Base-by-base conservation (phyloP, 2,329 filamentous ascomycete species). In the Cercospora sp. region DNA sequence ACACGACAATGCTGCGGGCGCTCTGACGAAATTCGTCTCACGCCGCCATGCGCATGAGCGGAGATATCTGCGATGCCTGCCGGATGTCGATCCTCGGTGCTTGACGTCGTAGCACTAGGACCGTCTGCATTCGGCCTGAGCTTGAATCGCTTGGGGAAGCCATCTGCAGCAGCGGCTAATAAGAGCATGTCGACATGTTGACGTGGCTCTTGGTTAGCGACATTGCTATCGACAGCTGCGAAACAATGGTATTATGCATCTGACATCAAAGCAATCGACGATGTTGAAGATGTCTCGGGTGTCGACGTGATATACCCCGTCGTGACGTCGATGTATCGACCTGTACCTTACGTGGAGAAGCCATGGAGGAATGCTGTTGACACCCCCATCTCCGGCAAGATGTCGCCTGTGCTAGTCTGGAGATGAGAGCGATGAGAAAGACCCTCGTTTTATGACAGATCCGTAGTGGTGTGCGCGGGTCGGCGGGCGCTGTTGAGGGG, bases 41-140 rank as follows among this genome's bases (percentile, higher is more conserved):
- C 20, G 20, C 20, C 20, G 20, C 20, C 20, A 53, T 53, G 12
- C 13, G 48, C 20, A 13, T 53, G 48, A 53, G 48, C 55, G 55
- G 55, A 59, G 55, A 30, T 12, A 36, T 59, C 28, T 59, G 55
- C 55, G 55, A 59, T 59, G 55, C 55, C 55, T 59, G 55, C 55
- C n/a, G 31, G 28, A 59, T 36, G 28, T 59, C 55, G 55, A 59
- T 59, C 55, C 28, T 36, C 28, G 31, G 55, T 59, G 55, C 55
- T 59, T 36, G 31, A 59, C 55, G 55, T 59, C 55, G 55, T 20
- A 53, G 23, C 48, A 53, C 48, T 26, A 53, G 16, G 18, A 12
- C 18, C 48, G 48, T 28, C 48, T 53, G 7, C 48, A 53, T 26
- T 28, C 48, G 26, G 28, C 8, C 55, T 23, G 55, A 59, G 55